Evolutionary conservation across 2,329 filamentous ascomycete genomes (phyloP).

Genomic region (Myriosclerotinia duriaeana): DNA sequence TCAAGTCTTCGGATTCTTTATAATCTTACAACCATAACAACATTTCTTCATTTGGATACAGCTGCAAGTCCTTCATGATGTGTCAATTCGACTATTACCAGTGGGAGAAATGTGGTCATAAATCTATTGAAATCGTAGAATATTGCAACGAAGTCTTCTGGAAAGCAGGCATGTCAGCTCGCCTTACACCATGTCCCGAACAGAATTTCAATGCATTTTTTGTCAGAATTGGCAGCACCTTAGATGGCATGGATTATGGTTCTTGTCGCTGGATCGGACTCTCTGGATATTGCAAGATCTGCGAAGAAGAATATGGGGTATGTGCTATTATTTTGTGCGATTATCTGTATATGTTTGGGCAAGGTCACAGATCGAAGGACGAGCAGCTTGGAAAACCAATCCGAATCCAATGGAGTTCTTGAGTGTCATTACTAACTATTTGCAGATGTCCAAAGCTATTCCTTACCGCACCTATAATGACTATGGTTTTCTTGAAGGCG

Average conservation of each 20-base stretch:
- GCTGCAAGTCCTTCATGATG: constrained; percentile 12
- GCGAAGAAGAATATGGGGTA: constrained; percentile 22
- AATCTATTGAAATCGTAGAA: constrained; percentile 24
- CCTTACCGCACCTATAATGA: constrained; percentile 22
- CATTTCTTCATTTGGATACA: background rate
- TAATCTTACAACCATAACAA: background rate
- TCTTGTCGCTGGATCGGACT: constrained; percentile 21
- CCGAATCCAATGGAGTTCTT: background rate
- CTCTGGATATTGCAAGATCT: constrained; percentile 24
- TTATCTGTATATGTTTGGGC: background rate
- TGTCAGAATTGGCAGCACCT: constrained; percentile 7
- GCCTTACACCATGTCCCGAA: constrained; percentile 18
- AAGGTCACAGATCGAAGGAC: background rate
- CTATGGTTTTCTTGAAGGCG: constrained; percentile 2
- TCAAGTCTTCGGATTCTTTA: background rate
- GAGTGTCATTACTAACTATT: background rate
- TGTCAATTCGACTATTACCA: constrained; percentile 25
- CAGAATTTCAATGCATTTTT: constrained; percentile 13
- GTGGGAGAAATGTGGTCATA: constrained; percentile 24
- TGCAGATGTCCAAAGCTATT: constrained; percentile 16
- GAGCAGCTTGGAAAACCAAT: background rate
- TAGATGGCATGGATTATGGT: background rate
- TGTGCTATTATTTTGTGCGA: background rate
- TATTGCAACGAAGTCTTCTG: constrained; percentile 24
- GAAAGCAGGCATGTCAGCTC: constrained; percentile 23